Evolutionary conservation across 208 protist species (phyloP), one percentile per base, ranked within the genome.

Genomic region (Lotmaria passim): DNA sequence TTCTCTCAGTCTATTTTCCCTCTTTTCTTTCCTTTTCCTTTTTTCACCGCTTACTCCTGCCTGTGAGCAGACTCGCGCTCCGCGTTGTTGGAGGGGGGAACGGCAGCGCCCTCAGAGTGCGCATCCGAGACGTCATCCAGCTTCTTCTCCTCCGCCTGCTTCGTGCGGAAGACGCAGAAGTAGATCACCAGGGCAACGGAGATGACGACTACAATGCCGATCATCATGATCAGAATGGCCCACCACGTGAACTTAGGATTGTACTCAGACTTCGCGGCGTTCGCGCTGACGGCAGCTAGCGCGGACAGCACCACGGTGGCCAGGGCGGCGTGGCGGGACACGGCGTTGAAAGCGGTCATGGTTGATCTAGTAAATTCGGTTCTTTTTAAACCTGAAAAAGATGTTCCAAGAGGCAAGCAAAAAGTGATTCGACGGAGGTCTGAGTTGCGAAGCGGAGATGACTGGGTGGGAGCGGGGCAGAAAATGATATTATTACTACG

Each of bases 201-300:
- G 34, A 58, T 68, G 31, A 68, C 36, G 21, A 48, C 62, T 6
- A 59, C 50, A 34, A 68, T 68, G 62, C 59, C 59, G 44, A 65
- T 51, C 59, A 65, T 65, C 59, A 65, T 65, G 44, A 65, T 65
- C 59, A 65, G 59, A 53, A 65, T 65, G 59, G 59, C 59, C 59
- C 59, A 65, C 59, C 59, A 65, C 59, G 59, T 65, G 59, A 65
- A 65, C 59, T 65, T 65, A n/a, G 59, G 59, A 41, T 36, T 65
- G 59, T 65, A 65, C 3, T 21, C 28, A 5, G 5, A 11, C 58
- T 51, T 53, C 28, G 38, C 19, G 31, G 59, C 59, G 31, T 51
- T 53, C 23, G 59, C 57, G 57, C 21, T 38, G 41, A 43, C 44
- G 26, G 59, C 59, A 14, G 59, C 59, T 17, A 65, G 28, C 21